Percentiles rank a stretch among this genome's conserved stretches.
These are phyloP conservation scores for Talaromyces sp. DNA, from an alignment of 2,329 filamentous ascomycete species.

Conservation along the genomic window DNA sequence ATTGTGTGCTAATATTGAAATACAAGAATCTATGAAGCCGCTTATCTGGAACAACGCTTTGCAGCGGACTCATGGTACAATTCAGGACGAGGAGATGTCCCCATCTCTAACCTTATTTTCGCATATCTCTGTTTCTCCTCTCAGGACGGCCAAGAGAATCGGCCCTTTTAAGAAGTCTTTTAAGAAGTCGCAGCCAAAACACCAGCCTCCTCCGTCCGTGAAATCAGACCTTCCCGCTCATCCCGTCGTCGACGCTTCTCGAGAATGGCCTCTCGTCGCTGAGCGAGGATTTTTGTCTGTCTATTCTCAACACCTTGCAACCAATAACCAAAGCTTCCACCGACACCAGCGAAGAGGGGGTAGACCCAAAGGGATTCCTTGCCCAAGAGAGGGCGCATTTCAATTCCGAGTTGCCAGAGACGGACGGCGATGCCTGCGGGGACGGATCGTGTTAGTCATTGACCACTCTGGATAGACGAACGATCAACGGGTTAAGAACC, in stretches of 20 bases:
- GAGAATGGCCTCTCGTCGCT: conserved; percentile 74
- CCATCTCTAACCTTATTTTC: not conserved
- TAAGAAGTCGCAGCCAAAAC: conserved; percentile 37
- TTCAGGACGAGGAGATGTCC: not conserved
- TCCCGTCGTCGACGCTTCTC: conserved; percentile 84
- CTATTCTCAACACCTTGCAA: conserved; percentile 82
- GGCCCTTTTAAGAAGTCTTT: conserved; percentile 31
- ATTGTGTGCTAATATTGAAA: conserved; percentile 10
- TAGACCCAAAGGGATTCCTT: conserved; percentile 83
- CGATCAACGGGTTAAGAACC: conserved; percentile 31
- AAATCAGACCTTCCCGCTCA: conserved; percentile 55
- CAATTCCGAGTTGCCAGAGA: conserved; percentile 95
- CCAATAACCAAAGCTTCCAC: conserved; percentile 96
- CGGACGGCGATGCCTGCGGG: conserved; percentile 78
- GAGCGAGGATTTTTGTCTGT: conserved; percentile 71
- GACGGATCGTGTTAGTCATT: conserved; percentile 12
- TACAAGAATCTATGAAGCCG: conserved; percentile 10
- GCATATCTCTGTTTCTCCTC: not conserved
- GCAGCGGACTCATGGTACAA: conserved; percentile 3
- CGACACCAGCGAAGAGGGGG: conserved; percentile 79
- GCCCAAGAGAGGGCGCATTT: conserved; percentile 94
- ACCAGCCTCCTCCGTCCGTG: conserved; percentile 33
- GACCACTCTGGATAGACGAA: not conserved
- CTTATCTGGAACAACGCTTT: conserved; percentile 4
- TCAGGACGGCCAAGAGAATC: not conserved